These are phyloP conservation scores for Fusarium sp. DNA, from an alignment of 2,329 filamentous ascomycete species.

Conservation along the genomic window DNA sequence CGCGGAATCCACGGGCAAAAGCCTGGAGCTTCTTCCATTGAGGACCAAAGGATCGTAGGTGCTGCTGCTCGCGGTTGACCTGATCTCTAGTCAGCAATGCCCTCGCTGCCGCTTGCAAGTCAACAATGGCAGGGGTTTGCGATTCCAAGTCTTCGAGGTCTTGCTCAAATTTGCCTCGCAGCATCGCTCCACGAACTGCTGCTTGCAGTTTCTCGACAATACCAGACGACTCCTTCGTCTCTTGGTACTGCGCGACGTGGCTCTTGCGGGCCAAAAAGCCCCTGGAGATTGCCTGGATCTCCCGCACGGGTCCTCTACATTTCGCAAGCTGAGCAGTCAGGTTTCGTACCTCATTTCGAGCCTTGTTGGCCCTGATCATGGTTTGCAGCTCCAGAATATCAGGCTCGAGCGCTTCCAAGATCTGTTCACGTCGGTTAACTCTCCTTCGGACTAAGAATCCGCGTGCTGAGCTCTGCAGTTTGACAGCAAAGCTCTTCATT, in stretches of 20 bases:
- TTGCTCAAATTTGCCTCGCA: slow-evolving; percentile 67
- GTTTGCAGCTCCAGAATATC: slow-evolving; percentile 86
- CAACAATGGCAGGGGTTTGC: slow-evolving; percentile 63
- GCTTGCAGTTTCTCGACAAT: slow-evolving; percentile 73
- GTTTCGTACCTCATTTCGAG: slow-evolving; percentile 68
- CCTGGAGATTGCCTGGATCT: slow-evolving; percentile 74
- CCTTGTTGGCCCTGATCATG: slow-evolving; percentile 77
- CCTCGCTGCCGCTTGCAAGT: slow-evolving; percentile 75
- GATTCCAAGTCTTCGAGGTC: slow-evolving; percentile 66
- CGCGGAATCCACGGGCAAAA: slow-evolving; percentile 60
- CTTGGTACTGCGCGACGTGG: slow-evolving; percentile 66
- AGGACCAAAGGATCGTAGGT: slow-evolving; percentile 63
- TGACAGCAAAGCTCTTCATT: slow-evolving; percentile 84
- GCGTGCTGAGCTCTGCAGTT: slow-evolving; percentile 82
- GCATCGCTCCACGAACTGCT: slow-evolving; percentile 74
- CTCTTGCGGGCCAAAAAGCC: slow-evolving; percentile 74
- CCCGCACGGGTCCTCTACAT: slow-evolving; percentile 72
- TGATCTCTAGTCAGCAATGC: slow-evolving; percentile 70
- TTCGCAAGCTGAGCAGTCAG: slow-evolving; percentile 70
- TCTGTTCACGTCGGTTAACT: slow-evolving; percentile 71
- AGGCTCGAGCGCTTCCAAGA: slow-evolving; percentile 77
- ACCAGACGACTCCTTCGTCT: slow-evolving; percentile 64
- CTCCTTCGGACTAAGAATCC: slow-evolving; percentile 79
- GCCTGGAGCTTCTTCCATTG: slow-evolving; percentile 62
- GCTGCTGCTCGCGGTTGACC: slow-evolving; percentile 63